Conservation (phyloP, 2,329 filamentous ascomycete genomes). For the Colletotrichum lupini region DNA sequence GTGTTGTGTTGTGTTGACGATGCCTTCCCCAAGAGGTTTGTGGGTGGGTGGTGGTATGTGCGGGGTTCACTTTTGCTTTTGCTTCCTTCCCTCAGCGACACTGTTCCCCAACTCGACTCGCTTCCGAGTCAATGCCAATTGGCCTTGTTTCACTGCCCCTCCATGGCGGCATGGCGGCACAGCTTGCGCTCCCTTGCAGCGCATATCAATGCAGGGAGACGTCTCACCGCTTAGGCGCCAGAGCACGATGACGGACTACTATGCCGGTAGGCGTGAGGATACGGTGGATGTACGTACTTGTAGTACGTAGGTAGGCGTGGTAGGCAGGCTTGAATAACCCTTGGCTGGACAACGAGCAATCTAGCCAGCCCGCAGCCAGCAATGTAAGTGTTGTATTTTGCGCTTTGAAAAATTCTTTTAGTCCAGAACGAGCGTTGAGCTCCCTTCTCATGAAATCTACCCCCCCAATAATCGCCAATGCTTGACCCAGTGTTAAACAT, state of each 20-base stretch:
- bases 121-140: background rate
- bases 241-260: background rate
- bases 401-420: background rate
- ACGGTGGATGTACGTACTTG: too few species aligned
- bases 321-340: background rate
- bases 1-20: too few species aligned
- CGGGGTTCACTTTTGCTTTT: background rate
- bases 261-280: background rate
- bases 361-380: background rate
- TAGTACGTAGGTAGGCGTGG: background rate
- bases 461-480: constrained; percentile 27
- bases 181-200: background rate
- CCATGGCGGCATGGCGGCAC: background rate
- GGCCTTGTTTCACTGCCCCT: background rate
- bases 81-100: background rate
- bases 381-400: constrained; percentile 13
- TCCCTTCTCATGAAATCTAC: constrained; percentile 34
- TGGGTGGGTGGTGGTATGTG: background rate
- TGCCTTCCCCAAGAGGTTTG: background rate
- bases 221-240: constrained; percentile 5
- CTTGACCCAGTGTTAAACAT: constrained; percentile 38
- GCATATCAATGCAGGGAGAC: constrained; percentile 1
- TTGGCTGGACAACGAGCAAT: background rate
- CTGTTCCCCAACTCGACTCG: background rate
- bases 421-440: constrained; percentile 36